phyloP scores from a whole-genome alignment of 441 rosid genomes.

The Populus hybrid region DNA sequence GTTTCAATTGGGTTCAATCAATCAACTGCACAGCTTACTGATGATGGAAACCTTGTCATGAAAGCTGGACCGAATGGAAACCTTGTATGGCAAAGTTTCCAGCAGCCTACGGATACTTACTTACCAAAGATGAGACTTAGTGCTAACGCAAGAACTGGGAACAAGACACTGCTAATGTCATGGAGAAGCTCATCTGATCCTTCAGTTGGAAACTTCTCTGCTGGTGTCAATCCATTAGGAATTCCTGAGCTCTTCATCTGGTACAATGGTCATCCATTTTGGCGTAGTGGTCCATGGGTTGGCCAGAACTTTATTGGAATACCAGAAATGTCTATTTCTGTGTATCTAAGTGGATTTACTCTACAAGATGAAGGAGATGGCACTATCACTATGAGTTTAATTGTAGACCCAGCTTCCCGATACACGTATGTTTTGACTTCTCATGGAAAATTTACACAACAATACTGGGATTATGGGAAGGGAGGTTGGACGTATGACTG shows the following conservation, averaged over 20 bases:
- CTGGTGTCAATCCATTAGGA: not conserved
- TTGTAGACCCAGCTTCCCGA: fast-evolving
- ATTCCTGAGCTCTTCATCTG: not conserved
- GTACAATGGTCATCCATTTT: not conserved
- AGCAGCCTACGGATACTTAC: slow-evolving; percentile 8
- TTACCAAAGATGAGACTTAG: not conserved
- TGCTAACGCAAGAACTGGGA: not conserved
- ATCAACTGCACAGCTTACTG: slow-evolving; percentile 26
- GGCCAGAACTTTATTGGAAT: not conserved
- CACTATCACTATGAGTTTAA: not conserved
- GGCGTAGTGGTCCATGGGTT: not conserved
- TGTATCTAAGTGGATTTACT: fast-evolving
- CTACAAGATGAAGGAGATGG: not conserved
- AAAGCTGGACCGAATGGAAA: not conserved
- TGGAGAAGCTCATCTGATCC: slow-evolving; percentile 29
- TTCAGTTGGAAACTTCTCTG: slow-evolving; percentile 19
- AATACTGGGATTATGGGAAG: not conserved
- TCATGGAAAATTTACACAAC: not conserved
- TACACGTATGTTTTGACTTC: fast-evolving
- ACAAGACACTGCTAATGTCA: not conserved
- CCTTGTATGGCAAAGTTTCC: not conserved
- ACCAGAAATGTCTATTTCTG: not conserved
- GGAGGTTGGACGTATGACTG: fast-evolving
- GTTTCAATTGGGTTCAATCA: not conserved
- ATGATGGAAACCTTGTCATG: slow-evolving; percentile 44